Conservation (phyloP, 1,139 yeast species). For the Hemisphaericaspora subhashii region DNA sequence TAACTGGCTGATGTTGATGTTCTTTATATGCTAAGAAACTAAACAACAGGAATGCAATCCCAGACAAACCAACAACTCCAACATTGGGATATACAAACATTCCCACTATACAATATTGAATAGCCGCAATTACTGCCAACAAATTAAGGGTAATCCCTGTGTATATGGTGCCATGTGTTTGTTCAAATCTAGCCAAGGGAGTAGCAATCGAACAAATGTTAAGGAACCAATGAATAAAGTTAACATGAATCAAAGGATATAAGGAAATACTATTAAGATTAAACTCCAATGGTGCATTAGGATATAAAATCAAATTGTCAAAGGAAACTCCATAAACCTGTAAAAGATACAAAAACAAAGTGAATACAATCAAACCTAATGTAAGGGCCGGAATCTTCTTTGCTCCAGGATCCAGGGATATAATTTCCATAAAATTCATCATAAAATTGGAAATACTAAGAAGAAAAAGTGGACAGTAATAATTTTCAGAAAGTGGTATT, state of each 20-base stretch:
- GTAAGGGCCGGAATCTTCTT: slow-evolving; percentile 56
- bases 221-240: slow-evolving; percentile 60
- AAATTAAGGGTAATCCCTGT: slow-evolving; percentile 82
- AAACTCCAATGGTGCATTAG: slow-evolving; percentile 55
- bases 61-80: slow-evolving; percentile 67
- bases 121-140: slow-evolving; percentile 68
- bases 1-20: slow-evolving; percentile 49
- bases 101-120: slow-evolving; percentile 63
- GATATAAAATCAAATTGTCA: slow-evolving; percentile 37
- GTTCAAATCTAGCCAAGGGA: slow-evolving; percentile 72
- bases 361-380: slow-evolving; percentile 61
- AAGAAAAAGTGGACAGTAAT: background rate
- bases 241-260: slow-evolving; percentile 71
- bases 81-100: slow-evolving; percentile 52
- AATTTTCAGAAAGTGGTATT: too few species aligned
- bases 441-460: background rate
- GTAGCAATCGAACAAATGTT: slow-evolving; percentile 59
- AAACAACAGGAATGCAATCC: slow-evolving; percentile 72
- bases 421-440: background rate
- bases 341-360: slow-evolving; percentile 37
- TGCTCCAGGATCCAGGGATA: slow-evolving; percentile 1
- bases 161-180: slow-evolving; percentile 77
- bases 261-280: slow-evolving; percentile 68
- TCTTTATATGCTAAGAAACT: slow-evolving; percentile 66
- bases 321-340: slow-evolving; percentile 23